Percentiles rank a stretch among this genome's conserved stretches.
Conservation (phyloP, 345 rosid genomes). For the Eucalyptus marginata region DNA sequence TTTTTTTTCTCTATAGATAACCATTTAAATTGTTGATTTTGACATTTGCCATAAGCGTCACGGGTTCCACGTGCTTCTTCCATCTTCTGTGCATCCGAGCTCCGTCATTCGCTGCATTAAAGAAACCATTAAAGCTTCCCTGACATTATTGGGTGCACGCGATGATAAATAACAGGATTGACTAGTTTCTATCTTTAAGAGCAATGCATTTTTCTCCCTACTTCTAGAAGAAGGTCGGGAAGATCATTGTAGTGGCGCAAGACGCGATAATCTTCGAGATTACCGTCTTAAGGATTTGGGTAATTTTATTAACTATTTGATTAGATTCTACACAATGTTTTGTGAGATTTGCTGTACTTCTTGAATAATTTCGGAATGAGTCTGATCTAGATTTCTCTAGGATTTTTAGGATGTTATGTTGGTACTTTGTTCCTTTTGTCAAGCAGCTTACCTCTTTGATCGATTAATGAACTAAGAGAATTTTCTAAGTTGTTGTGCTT, state of each 20-base stretch:
- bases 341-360: neutral
- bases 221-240: neutral
- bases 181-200: neutral
- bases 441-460: neutral
- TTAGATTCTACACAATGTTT: neutral
- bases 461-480: neutral
- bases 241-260: neutral
- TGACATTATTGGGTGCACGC: neutral
- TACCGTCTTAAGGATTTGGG: rapidly evolving
- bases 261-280: neutral
- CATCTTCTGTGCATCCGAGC: neutral
- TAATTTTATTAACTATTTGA: neutral
- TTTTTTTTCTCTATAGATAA: neutral
- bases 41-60: neutral
- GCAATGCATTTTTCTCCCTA: neutral
- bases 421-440: neutral
- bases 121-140: neutral
- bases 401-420: neutral
- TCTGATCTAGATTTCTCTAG: neutral
- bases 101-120: neutral
- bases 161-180: neutral
- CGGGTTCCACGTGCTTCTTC: neutral
- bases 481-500: neutral
- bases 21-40: neutral
- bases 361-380: neutral